Evolutionary conservation across 2,329 filamentous ascomycete species (phyloP), one percentile per base, ranked within the genome.

Genomic region (Zasmidium angulare): DNA sequence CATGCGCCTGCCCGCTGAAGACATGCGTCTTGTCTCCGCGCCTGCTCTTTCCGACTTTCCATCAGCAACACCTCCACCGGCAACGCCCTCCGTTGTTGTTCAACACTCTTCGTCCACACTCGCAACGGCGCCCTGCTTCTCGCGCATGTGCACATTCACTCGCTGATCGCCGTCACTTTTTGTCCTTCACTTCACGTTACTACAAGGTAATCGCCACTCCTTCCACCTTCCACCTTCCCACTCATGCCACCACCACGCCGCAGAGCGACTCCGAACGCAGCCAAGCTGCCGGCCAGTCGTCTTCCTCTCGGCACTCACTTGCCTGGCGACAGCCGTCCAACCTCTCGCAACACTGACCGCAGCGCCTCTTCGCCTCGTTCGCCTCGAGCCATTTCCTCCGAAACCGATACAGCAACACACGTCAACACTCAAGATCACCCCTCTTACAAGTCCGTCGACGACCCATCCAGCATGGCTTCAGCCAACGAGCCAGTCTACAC

Each of bases 291-390:
- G 19, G 26, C 54, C 20, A 67, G 64, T 48, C 69, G 70, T 53
- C 66, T 72, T 6, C 70, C 69, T 2, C 21, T 71, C 26, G 70
- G 70, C 20, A 68, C 69, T 24, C 69, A 66, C 3, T 53, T 60
- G 17, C 46, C 65, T 10, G 48, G 49, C 21, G 23, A 51, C 46
- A 22, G 49, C 46, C 60, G 53, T 40, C 55, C 64, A 3, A 47
- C 36, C n/a, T 63, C 55, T n/a, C 56, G 54, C 19, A n/a, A 58
- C 24, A 48, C 46, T 40, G 55, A 56, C 53, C 58, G 26, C 20
- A 48, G 47, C 50, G 36, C 24, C 19, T 51, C 46, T 6, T 60
- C 58, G 17, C 31, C 19, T n/a, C 56, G 20, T 43, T 60, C 58
- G 17, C 31, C 19, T n/a, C 56, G 20, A 31, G 53, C 51, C 19